Evolutionary conservation across 1,284 basidiomycete species (phyloP).

Genomic region (Xerocomus cyaneibrunnescens): DNA sequence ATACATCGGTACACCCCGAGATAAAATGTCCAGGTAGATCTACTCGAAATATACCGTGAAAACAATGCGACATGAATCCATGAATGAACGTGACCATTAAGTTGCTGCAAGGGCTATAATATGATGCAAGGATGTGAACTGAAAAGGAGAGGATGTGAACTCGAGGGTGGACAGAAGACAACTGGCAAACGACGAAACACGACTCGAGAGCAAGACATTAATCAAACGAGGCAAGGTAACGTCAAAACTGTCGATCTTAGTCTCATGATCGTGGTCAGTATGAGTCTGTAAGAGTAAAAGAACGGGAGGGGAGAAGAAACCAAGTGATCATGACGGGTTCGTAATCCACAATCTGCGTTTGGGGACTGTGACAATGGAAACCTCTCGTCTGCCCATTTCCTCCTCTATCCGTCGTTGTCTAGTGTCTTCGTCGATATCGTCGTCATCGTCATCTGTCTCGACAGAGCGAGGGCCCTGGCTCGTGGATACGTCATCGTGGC

Average conservation of each 20-base stretch:
- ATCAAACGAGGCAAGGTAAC: constrained; percentile 12
- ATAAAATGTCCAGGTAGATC: constrained; percentile 36
- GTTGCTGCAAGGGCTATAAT: constrained; percentile 27
- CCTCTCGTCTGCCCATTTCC: constrained; percentile 74
- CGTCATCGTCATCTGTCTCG: constrained; percentile 60
- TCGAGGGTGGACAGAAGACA: background rate
- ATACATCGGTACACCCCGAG: constrained; percentile 36
- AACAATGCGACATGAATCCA: constrained; percentile 37
- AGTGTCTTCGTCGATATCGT: constrained; percentile 69
- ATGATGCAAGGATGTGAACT: constrained; percentile 21
- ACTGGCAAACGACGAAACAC: constrained; percentile 16
- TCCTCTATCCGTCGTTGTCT: constrained; percentile 72
- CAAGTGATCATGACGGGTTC: constrained; percentile 51
- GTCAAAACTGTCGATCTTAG: constrained; percentile 7
- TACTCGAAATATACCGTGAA: constrained; percentile 38
- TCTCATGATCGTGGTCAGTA: constrained; percentile 26
- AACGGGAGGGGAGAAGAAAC: background rate
- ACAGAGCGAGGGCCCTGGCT: constrained; percentile 43
- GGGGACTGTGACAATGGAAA: constrained; percentile 78
- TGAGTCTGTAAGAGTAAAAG: constrained; percentile 12
- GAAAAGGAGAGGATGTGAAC: background rate
- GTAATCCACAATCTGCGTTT: constrained; percentile 69
- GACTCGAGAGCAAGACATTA: constrained; percentile 18
- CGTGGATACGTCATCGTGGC: constrained; percentile 44
- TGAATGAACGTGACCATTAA: constrained; percentile 32